Percentiles rank a stretch among this genome's conserved stretches.
Evolutionary conservation across 163 green algal genomes (phyloP).

Genomic region (Trebouxiophyceae sp.): DNA sequence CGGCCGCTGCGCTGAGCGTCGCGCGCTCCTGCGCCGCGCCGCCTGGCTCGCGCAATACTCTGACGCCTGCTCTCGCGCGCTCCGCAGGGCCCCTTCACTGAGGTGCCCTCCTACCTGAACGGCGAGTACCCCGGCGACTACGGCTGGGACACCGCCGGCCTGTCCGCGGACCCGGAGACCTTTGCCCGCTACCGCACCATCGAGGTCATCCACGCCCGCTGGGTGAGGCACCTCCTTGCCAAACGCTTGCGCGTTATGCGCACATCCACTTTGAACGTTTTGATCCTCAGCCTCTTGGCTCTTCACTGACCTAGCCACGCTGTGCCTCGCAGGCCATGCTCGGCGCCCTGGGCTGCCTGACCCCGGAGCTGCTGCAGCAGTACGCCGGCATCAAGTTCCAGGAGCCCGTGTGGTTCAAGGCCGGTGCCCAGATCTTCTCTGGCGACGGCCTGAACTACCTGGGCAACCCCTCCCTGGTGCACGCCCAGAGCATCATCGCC

Average conservation of each 20-base stretch:
- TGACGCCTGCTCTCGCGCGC: too few species aligned
- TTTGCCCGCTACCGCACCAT: constrained; percentile 45
- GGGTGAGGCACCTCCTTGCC: constrained; percentile 25
- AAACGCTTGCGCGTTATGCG: too few species aligned
- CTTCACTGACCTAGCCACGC: too few species aligned
- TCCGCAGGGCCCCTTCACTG: constrained; percentile 1
- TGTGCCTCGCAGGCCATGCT: constrained; percentile 59
- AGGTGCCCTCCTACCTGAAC: constrained; percentile 2
- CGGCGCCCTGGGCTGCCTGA: constrained; percentile 51
- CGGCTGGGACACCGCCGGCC: constrained; percentile 85
- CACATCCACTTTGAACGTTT: too few species aligned
- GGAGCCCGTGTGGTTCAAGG: constrained; percentile 86
- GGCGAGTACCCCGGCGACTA: constrained; percentile 76
- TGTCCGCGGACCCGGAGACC: constrained; percentile 75
- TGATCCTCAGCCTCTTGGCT: too few species aligned
- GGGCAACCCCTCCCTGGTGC: constrained; percentile 73
- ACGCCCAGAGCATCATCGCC: constrained; percentile 77
- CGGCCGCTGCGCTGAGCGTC: too few species aligned
- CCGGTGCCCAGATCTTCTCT: constrained; percentile 78
- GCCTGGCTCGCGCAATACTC: too few species aligned
- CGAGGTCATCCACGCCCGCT: constrained; percentile 53
- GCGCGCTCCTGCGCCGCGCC: too few species aligned
- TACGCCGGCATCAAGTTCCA: constrained; percentile 57
- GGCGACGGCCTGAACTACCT: constrained; percentile 80
- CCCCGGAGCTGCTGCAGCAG: constrained; percentile 46